These are phyloP conservation scores for Fusarium xyrophilum DNA, from an alignment of 2,329 filamentous ascomycete genomes.

Conservation along the genomic window DNA sequence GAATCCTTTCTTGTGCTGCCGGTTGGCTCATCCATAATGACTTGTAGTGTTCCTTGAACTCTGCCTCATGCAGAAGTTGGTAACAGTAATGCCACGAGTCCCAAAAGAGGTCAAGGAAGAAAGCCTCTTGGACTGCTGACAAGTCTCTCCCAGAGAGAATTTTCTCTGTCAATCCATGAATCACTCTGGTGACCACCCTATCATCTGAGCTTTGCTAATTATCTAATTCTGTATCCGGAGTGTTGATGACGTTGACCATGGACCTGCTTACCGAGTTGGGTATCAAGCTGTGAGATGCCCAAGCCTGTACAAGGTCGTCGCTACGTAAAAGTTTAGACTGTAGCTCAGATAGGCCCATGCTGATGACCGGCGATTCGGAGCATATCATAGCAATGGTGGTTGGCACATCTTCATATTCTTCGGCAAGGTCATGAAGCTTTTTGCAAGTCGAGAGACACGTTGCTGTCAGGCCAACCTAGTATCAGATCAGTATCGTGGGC, in stretches of 20 bases:
- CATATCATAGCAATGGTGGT: too few relatives aligned
- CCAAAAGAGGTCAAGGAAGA: background rate
- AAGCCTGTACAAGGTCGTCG: too few relatives aligned
- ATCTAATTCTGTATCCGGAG: background rate
- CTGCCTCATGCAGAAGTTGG: background rate
- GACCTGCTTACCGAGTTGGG: background rate
- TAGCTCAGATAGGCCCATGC: too few relatives aligned
- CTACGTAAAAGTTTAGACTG: too few relatives aligned
- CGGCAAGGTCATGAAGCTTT: too few relatives aligned
- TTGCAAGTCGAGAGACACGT: too few relatives aligned
- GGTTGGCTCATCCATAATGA: background rate
- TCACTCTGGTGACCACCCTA: fast-evolving
- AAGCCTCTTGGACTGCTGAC: background rate
- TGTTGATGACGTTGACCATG: background rate
- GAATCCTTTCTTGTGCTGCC: background rate
- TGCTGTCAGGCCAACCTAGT: too few relatives aligned
- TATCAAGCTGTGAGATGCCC: background rate
- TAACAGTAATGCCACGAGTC: conserved; percentile 1
- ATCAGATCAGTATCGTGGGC: too few relatives aligned
- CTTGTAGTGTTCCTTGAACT: background rate
- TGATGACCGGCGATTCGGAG: too few relatives aligned
- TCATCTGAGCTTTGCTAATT: fast-evolving
- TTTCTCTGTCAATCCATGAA: fast-evolving
- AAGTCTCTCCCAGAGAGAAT: background rate
- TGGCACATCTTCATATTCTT: too few relatives aligned